Evolutionary conservation across 176 grass and related monocot genomes (phyloP).

Genomic region (Tuctoria greenei): DNA sequence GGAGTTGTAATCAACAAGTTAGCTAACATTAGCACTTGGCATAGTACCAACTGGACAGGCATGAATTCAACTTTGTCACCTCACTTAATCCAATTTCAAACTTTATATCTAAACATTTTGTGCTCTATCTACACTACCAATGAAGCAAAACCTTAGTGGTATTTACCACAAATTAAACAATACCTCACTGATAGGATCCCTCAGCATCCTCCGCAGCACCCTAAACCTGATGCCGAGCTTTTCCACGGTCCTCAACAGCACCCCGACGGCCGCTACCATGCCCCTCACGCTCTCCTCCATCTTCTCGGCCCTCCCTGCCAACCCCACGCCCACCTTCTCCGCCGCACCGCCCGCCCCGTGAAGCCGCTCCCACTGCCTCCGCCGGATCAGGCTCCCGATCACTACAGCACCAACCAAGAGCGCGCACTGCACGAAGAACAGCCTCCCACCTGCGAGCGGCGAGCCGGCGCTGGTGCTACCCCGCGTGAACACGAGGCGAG

Average conservation of each 20-base stretch:
- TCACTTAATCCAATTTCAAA: not conserved
- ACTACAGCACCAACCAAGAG: slow-evolving; percentile 53
- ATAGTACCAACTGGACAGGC: not conserved
- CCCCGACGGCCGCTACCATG: slow-evolving; percentile 40
- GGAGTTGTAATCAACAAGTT: no score
- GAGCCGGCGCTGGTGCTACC: not conserved
- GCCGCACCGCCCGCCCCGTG: slow-evolving; percentile 5
- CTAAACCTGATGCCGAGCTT: slow-evolving; percentile 75
- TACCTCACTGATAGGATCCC: slow-evolving; percentile 71
- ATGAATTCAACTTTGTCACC: not conserved
- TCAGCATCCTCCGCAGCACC: slow-evolving; percentile 57
- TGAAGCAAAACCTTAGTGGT: not conserved
- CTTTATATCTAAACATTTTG: not conserved
- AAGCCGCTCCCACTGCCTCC: slow-evolving; percentile 54
- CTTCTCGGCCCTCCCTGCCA: slow-evolving; percentile 46
- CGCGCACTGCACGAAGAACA: slow-evolving; percentile 51
- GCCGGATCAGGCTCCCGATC: slow-evolving; percentile 57
- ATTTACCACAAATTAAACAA: not conserved
- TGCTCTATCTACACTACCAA: not conserved
- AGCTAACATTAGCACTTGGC: not conserved
- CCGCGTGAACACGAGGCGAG: slow-evolving; percentile 31
- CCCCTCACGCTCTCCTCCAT: slow-evolving; percentile 59
- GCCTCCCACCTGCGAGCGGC: slow-evolving; percentile 26
- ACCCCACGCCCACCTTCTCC: slow-evolving; percentile 18
- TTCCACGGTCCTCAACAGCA: slow-evolving; percentile 69